Evolutionary conservation across 179 eudicot genomes (phyloP).

Genomic region (Nepenthes alata): DNA sequence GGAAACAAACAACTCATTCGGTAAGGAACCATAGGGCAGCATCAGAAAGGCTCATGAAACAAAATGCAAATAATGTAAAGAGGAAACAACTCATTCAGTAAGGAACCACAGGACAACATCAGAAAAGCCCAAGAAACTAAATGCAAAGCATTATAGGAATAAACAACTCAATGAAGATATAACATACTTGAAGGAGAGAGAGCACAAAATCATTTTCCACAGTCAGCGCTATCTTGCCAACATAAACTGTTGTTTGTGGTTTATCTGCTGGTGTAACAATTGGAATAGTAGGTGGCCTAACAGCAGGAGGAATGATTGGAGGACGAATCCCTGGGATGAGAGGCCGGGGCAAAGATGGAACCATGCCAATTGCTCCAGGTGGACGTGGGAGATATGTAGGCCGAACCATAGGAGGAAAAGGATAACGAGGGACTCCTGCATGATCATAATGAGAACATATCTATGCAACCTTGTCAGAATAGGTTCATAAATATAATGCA

Average conservation of each 20-base stretch:
- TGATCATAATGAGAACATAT: constrained; percentile 24
- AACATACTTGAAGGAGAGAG: constrained; percentile 64
- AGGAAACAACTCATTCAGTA: background rate
- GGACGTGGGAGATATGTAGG: constrained; percentile 62
- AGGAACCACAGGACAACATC: background rate
- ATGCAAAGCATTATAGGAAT: background rate
- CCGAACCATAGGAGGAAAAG: constrained; percentile 47
- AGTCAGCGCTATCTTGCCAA: constrained; percentile 79
- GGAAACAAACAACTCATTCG: constrained; percentile 2
- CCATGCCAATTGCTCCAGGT: constrained; percentile 34
- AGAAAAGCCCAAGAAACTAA: background rate
- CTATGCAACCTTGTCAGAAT: constrained; percentile 65
- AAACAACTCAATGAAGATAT: background rate
- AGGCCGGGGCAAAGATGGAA: constrained; percentile 55
- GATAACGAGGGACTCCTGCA: constrained; percentile 83
- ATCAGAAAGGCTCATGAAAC: background rate
- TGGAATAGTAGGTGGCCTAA: constrained; percentile 48
- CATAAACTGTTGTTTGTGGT: constrained; percentile 85
- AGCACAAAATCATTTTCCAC: constrained; percentile 85
- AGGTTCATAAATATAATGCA: constrained; percentile 14
- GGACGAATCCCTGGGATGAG: constrained; percentile 53
- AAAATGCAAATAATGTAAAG: background rate
- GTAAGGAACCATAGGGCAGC: background rate
- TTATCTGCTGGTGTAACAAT: constrained; percentile 50
- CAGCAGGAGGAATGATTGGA: constrained; percentile 42